Percentiles rank a stretch among this genome's conserved stretches.
phyloP scores from a whole-genome alignment of 805 yeast species.

The Candida odintsovae region DNA sequence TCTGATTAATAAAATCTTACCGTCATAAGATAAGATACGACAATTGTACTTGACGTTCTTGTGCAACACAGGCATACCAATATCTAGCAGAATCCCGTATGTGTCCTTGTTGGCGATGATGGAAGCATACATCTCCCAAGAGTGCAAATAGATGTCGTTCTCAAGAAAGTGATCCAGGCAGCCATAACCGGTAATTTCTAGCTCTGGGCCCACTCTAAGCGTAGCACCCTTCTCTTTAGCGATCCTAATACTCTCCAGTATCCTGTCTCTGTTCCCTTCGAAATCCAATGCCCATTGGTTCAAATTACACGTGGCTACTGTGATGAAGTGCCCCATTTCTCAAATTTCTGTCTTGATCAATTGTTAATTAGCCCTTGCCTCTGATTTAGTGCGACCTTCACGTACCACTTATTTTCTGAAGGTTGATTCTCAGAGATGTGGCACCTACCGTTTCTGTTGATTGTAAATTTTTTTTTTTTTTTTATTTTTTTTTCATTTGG shows the following conservation, averaged over 20 bases:
- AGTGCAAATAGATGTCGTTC: constrained; percentile 79
- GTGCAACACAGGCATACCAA: constrained; percentile 92
- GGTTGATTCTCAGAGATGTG: too few relatives aligned
- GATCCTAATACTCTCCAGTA: constrained; percentile 66
- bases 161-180: constrained; percentile 93
- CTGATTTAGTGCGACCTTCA: too few relatives aligned
- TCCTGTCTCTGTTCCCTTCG: constrained; percentile 94
- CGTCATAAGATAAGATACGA: constrained; percentile 75
- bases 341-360: neutral
- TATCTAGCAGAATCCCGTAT: constrained; percentile 73
- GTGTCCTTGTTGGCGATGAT: constrained; percentile 66
- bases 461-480: too few relatives aligned
- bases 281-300: constrained; percentile 99
- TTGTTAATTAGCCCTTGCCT: neutral
- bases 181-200: constrained; percentile 92
- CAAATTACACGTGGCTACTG: constrained; percentile 88
- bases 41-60: constrained; percentile 89
- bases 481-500: too few relatives aligned
- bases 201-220: constrained; percentile 93
- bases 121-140: constrained; percentile 91
- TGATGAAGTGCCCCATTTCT: constrained; percentile 86
- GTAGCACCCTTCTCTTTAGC: constrained; percentile 76
- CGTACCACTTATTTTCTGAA: too few relatives aligned
- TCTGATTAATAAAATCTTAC: constrained; percentile 74
- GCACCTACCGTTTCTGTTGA: neutral